Base-by-base conservation (phyloP, 805 yeast genomes). In the Metschnikowia orientalis region DNA sequence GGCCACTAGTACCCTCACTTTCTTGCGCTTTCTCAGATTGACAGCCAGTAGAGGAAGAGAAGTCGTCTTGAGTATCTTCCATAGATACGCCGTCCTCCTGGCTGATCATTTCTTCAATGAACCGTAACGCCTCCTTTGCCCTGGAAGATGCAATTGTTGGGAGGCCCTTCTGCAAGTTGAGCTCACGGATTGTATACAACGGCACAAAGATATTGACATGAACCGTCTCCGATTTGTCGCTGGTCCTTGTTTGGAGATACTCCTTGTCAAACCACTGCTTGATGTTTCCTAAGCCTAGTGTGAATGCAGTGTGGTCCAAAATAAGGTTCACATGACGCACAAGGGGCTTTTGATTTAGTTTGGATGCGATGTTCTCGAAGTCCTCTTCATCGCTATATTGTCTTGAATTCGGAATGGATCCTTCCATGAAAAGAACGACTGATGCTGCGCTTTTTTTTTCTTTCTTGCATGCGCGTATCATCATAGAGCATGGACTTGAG, bases 271-370 rank as follows among this genome's bases (percentile, higher is more conserved):
- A 63, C 88, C 88, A 81, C 45, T 75, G 59, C 50, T 75, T 76
- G 48, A 81, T 66, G 46, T 76, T 77, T 0, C 84, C 85, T 27
- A 81, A 63, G 2, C 87, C 90, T 34, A 79, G 73, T 12, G 77
- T 76, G 40, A 81, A 66, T 2, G 84, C 79, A 5, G 84, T 72
- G 13, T 80, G 82, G 50, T 81, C 89, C 25, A 81, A 47, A 12
- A 81, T 75, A 38, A 80, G 63, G 49, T 61, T 58, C 11, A 58
- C 50, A 4, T 38, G 26, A 22, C 59, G 31, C 12, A 5, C 13
- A 16, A 10, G 23, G 4, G 22, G 18, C 12, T 12, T 9, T 10
- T 16, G 16, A 15, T 29, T 17, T 18, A 6, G 11, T 6, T 10
- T 18, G 7, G 18, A 11, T 8, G 8, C 16, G 3, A 8, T 16